These are phyloP conservation scores for Graphiopsis chlorocephala DNA, from an alignment of 2,329 filamentous ascomycete species.

Conservation along the genomic window DNA sequence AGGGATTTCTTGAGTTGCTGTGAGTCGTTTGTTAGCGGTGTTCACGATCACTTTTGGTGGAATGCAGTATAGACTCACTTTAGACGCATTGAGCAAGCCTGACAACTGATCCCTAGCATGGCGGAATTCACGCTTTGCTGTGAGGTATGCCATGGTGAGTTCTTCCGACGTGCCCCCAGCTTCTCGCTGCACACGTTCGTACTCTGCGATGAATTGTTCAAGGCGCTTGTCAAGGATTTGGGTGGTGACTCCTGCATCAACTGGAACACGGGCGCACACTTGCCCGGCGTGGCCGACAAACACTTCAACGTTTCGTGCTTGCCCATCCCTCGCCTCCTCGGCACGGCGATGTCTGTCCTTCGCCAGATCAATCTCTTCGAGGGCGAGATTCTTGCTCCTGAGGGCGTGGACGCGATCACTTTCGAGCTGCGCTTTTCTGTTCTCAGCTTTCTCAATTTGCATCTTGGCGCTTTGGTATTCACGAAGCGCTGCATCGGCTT, in stretches of 20 bases:
- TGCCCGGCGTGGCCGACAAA: slow-evolving; percentile 23
- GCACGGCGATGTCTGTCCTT: slow-evolving; percentile 32
- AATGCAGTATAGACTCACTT: slow-evolving; percentile 36
- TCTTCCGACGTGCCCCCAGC: slow-evolving; percentile 33
- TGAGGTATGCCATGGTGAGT: slow-evolving; percentile 24
- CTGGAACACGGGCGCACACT: slow-evolving; percentile 27
- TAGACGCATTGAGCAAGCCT: slow-evolving; percentile 31
- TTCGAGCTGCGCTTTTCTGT: slow-evolving; percentile 32
- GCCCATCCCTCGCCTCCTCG: slow-evolving; percentile 29
- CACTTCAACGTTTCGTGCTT: slow-evolving; percentile 29
- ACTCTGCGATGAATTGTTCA: slow-evolving; percentile 30
- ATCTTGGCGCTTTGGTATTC: slow-evolving; percentile 27
- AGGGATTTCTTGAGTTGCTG: slow-evolving; percentile 61
- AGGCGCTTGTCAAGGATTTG: slow-evolving; percentile 33
- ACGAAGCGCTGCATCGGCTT: slow-evolving; percentile 31
- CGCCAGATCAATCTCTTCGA: slow-evolving; percentile 35
- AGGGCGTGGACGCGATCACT: slow-evolving; percentile 37
- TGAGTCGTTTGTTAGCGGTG: background rate
- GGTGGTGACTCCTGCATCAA: slow-evolving; percentile 33
- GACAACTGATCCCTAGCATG: slow-evolving; percentile 24
- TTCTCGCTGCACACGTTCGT: slow-evolving; percentile 29
- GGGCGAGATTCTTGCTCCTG: slow-evolving; percentile 42
- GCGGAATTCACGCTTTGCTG: slow-evolving; percentile 31
- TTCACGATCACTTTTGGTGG: background rate
- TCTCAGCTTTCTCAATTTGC: slow-evolving; percentile 32